phyloP scores from a whole-genome alignment of 495 filamentous ascomycete genomes.

The Podospora conica region DNA sequence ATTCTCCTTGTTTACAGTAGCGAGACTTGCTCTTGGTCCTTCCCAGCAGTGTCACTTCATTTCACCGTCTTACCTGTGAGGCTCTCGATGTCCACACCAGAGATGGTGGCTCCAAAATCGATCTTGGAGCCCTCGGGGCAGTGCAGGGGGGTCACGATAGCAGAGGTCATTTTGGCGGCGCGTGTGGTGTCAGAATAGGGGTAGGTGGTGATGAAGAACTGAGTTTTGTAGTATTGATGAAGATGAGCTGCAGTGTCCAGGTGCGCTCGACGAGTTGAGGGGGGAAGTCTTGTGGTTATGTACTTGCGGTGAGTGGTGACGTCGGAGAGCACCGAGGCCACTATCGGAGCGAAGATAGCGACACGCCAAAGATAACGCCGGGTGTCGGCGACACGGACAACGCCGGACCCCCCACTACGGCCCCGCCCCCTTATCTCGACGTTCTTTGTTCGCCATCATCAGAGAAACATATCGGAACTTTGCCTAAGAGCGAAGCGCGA shows the following conservation, averaged over 20 bases:
- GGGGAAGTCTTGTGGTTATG: background rate
- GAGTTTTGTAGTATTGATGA: background rate
- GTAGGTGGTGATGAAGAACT: background rate
- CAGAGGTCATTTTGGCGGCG: conserved; percentile 11
- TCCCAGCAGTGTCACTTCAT: conserved; percentile 10
- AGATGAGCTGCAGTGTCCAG: background rate
- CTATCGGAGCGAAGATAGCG: background rate
- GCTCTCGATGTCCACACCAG: conserved; percentile 52
- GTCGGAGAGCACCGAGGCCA: background rate
- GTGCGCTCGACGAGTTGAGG: background rate
- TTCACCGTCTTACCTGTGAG: conserved; percentile 43
- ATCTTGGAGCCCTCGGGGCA: conserved; percentile 44
- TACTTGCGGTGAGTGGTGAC: background rate
- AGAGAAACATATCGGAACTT: background rate
- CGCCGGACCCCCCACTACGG: background rate
- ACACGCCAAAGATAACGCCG: background rate
- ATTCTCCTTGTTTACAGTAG: conserved; percentile 33
- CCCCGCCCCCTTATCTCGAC: background rate
- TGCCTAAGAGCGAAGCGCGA: background rate
- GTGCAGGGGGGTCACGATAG: conserved; percentile 36
- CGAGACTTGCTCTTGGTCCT: background rate
- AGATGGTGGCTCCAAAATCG: conserved; percentile 54
- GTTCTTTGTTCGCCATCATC: background rate
- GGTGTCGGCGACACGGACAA: background rate
- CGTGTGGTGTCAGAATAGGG: background rate